phyloP scores from a whole-genome alignment of 306 rosid species.

The Urtica urens region DNA sequence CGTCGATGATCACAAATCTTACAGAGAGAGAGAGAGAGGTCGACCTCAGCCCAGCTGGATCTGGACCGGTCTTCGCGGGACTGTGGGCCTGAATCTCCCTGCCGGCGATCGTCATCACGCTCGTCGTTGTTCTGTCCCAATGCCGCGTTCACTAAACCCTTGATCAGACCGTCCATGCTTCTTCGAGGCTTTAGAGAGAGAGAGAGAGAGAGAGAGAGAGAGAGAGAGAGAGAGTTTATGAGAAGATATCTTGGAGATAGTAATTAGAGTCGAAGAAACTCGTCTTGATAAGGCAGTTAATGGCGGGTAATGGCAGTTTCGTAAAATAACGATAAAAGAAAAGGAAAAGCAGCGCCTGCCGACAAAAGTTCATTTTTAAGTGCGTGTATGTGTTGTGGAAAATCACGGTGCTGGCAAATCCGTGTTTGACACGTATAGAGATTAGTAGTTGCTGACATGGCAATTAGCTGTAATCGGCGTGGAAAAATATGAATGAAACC shows the following conservation, averaged over 20 bases:
- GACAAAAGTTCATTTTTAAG: neutral
- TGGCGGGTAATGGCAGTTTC: slow-evolving; percentile 39
- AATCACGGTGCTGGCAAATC: neutral
- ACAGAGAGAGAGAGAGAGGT: neutral
- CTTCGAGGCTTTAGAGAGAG: neutral
- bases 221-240: slow-evolving; percentile 1
- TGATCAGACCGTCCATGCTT: slow-evolving; percentile 80
- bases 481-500: too few species aligned
- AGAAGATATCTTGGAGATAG: neutral
- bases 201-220: slow-evolving; percentile 3
- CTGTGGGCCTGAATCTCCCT: slow-evolving; percentile 14
- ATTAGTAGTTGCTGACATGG: too few species aligned
- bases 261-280: neutral
- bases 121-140: slow-evolving; percentile 30
- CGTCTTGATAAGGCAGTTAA: neutral
- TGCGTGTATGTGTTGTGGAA: too few species aligned
- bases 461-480: too few species aligned
- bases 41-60: slow-evolving; percentile 66
- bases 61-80: slow-evolving; percentile 49
- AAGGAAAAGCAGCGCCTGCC: slow-evolving; percentile 2
- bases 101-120: neutral
- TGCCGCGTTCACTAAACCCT: slow-evolving; percentile 43
- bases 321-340: slow-evolving; percentile 4
- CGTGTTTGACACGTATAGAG: neutral
- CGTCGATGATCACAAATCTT: neutral